Percentiles rank a stretch among this genome's conserved stretches.
Conservation (phyloP, 2,329 filamentous ascomycete species). For the Thermoascus crustaceus region DNA sequence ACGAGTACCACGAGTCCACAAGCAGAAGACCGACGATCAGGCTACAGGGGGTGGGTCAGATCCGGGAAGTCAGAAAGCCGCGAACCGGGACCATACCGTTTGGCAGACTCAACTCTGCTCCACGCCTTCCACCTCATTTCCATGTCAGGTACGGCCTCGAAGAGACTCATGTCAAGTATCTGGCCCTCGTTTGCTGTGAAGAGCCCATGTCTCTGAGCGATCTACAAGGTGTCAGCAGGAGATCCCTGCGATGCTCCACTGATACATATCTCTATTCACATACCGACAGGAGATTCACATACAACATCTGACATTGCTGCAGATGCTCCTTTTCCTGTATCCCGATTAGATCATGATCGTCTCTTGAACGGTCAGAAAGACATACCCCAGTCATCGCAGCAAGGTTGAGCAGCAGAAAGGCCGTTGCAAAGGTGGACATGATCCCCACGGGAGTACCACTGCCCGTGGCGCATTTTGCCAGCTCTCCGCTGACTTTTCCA, state of each 20-base stretch:
- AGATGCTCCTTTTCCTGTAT: constrained; percentile 34
- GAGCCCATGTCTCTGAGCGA: constrained; percentile 43
- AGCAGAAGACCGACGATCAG: constrained; percentile 42
- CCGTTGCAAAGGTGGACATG: constrained; percentile 41
- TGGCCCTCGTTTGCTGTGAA: constrained; percentile 42
- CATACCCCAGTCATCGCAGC: constrained; percentile 41
- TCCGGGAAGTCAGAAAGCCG: background rate
- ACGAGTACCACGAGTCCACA: constrained; percentile 42
- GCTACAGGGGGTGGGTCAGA: constrained; percentile 11
- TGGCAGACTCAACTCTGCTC: constrained; percentile 45
- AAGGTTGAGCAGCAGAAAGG: constrained; percentile 41
- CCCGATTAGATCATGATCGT: constrained; percentile 5
- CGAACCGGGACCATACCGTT: constrained; percentile 25
- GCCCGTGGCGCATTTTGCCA: constrained; percentile 35
- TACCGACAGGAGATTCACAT: constrained; percentile 41
- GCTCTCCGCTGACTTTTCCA: constrained; percentile 35
- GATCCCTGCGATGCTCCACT: background rate
- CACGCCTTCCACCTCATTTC: constrained; percentile 45
- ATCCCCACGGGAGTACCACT: constrained; percentile 34
- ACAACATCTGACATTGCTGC: constrained; percentile 44
- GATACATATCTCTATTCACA: constrained; percentile 4
- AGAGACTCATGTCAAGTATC: constrained; percentile 32
- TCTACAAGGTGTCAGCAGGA: constrained; percentile 14
- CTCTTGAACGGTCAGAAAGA: background rate
- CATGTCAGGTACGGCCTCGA: constrained; percentile 36